These are phyloP conservation scores for Eutrema yunnanense DNA, from an alignment of 345 rosid genomes.

Conservation along the genomic window DNA sequence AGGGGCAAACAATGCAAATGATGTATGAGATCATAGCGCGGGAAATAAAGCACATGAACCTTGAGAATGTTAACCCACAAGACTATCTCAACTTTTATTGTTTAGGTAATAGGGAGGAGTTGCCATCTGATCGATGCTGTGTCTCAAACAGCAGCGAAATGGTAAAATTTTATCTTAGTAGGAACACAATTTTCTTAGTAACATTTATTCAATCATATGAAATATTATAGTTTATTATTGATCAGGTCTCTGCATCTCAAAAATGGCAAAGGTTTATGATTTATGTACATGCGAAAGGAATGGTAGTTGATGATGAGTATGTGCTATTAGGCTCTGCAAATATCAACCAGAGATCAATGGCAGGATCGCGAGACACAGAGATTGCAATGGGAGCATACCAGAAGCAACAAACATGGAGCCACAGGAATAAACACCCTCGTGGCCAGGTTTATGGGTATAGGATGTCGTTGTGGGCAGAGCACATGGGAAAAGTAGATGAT, in stretches of 20 bases:
- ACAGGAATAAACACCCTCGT: slow-evolving; percentile 48
- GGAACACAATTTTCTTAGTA: background rate
- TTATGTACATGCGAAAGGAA: slow-evolving; percentile 82
- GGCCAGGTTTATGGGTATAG: slow-evolving; percentile 80
- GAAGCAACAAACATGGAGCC: slow-evolving; percentile 54
- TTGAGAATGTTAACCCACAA: slow-evolving; percentile 51
- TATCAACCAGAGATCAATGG: slow-evolving; percentile 79
- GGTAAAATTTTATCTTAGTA: slow-evolving; percentile 27
- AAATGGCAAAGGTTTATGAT: slow-evolving; percentile 69
- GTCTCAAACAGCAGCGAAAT: slow-evolving; percentile 16
- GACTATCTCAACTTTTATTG: slow-evolving; percentile 86
- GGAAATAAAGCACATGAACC: slow-evolving; percentile 44
- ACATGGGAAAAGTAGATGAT: slow-evolving; percentile 44
- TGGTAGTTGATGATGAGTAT: slow-evolving; percentile 78
- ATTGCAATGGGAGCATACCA: slow-evolving; percentile 88
- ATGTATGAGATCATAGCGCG: slow-evolving; percentile 68
- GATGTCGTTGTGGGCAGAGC: slow-evolving; percentile 94
- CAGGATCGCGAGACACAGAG: slow-evolving; percentile 83
- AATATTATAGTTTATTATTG: background rate
- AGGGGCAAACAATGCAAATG: slow-evolving; percentile 86
- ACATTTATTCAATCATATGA: background rate
- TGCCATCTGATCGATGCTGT: slow-evolving; percentile 23
- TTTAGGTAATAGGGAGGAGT: slow-evolving; percentile 67
- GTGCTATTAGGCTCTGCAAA: slow-evolving; percentile 83
- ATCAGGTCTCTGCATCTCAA: slow-evolving; percentile 53